phyloP scores from a whole-genome alignment of 1,284 basidiomycete genomes.

The Leccinum angustisporum region DNA sequence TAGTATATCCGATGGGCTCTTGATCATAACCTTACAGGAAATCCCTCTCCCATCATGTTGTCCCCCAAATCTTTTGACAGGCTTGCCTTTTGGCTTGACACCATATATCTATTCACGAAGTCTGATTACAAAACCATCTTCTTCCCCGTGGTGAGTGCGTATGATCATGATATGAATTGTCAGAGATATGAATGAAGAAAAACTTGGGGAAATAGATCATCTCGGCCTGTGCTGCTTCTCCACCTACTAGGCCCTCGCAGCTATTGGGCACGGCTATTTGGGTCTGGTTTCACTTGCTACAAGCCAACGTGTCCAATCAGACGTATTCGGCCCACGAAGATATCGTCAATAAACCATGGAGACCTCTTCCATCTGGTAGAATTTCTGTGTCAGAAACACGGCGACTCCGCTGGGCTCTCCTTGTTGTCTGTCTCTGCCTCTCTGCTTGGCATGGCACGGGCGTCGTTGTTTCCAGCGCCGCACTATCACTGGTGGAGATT shows the following conservation, averaged over 20 bases:
- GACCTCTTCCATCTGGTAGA: conserved; percentile 37
- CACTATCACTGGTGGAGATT: conserved; percentile 18
- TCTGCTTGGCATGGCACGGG: conserved; percentile 27
- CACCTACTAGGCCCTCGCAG: conserved; percentile 18
- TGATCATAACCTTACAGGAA: not conserved
- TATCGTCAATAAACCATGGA: conserved; percentile 35
- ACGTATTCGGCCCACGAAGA: conserved; percentile 33
- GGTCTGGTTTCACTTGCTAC: conserved; percentile 47
- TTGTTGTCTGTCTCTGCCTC: conserved; percentile 27
- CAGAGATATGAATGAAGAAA: not conserved
- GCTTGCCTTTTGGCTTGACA: conserved; percentile 12
- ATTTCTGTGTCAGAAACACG: conserved; percentile 24
- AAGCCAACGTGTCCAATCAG: conserved; percentile 45
- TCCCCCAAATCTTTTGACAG: not conserved
- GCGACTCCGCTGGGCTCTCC: conserved; percentile 32
- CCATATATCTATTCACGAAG: conserved; percentile 35
- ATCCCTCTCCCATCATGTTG: not conserved
- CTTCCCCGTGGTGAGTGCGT: conserved; percentile 35
- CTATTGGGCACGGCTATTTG: conserved; percentile 31
- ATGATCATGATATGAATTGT: not conserved
- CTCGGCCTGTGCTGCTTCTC: conserved; percentile 36
- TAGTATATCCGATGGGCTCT: not conserved
- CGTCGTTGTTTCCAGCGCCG: conserved; percentile 20
- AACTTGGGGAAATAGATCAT: conserved; percentile 26
- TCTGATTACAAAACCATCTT: conserved; percentile 41